These are phyloP conservation scores for Lophium mytilinum DNA, from an alignment of 495 filamentous ascomycete species.

Conservation along the genomic window DNA sequence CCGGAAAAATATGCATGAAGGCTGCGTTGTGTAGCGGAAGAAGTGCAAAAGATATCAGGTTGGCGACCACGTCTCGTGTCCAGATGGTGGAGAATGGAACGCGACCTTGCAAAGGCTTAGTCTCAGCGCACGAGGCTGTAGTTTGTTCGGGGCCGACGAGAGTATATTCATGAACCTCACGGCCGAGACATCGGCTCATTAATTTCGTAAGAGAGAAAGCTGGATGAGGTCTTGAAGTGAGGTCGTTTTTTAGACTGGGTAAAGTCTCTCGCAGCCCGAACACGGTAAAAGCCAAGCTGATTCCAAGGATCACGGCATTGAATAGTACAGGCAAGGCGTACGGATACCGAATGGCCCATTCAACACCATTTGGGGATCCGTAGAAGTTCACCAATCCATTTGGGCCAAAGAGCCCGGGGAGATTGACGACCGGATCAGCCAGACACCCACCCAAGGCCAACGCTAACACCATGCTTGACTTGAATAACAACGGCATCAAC, in stretches of 20 bases:
- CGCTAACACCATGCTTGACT: constrained; percentile 73
- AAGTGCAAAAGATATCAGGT: constrained; percentile 64
- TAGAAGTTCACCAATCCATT: constrained; percentile 47
- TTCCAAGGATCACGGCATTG: constrained; percentile 57
- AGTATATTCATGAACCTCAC: constrained; percentile 34
- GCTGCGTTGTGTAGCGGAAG: constrained; percentile 69
- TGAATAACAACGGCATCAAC: constrained; percentile 73
- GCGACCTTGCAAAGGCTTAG: constrained; percentile 23
- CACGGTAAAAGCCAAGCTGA: constrained; percentile 61
- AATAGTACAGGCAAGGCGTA: constrained; percentile 78
- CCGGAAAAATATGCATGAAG: constrained; percentile 54
- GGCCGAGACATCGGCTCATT: constrained; percentile 43
- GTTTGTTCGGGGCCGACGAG: constrained; percentile 17
- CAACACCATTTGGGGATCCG: constrained; percentile 51
- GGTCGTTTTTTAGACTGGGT: constrained; percentile 50
- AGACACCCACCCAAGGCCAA: constrained; percentile 79
- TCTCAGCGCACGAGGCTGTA: neutral
- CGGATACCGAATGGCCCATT: constrained; percentile 61
- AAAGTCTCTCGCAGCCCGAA: constrained; percentile 16
- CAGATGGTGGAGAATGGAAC: constrained; percentile 62
- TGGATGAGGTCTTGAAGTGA: too few species aligned
- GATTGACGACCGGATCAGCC: constrained; percentile 59
- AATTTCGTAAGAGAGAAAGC: too few species aligned
- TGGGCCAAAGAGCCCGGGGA: constrained; percentile 54
- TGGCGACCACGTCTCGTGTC: constrained; percentile 61